Conservation (phyloP, 2,329 filamentous ascomycete species). For the Colletotrichum chrysophilum region DNA sequence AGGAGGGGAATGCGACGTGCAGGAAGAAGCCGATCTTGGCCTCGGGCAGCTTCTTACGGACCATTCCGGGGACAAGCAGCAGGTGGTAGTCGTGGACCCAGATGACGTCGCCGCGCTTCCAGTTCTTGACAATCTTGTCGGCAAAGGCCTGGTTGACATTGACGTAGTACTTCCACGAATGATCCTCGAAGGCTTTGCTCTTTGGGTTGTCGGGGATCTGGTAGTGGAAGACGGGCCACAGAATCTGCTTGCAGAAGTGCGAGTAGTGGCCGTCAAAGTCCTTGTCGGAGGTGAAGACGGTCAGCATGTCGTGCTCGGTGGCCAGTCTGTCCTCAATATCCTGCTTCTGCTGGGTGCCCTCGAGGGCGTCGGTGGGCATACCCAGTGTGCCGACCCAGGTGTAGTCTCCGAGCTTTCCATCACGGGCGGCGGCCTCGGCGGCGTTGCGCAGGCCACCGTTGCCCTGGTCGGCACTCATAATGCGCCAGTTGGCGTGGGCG, state of each 20-base stretch:
- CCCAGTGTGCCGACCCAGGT: slow-evolving; percentile 93
- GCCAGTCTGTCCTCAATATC: slow-evolving; percentile 85
- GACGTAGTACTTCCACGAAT: slow-evolving; percentile 95
- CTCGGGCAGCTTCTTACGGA: slow-evolving; percentile 88
- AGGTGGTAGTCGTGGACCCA: slow-evolving; percentile 98
- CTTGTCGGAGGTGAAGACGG: slow-evolving; percentile 86
- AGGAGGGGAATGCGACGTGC: slow-evolving; percentile 94
- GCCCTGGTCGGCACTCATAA: slow-evolving; percentile 86
- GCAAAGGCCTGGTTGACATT: slow-evolving; percentile 93
- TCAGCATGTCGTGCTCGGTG: slow-evolving; percentile 81
- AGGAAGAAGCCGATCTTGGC: slow-evolving; percentile 97
- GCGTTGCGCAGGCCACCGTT: slow-evolving; percentile 93
- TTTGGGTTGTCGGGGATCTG: slow-evolving; percentile 97
- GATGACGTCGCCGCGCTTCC: slow-evolving; percentile 90
- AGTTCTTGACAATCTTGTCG: slow-evolving; percentile 86
- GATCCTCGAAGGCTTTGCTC: slow-evolving; percentile 97
- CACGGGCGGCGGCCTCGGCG: slow-evolving; percentile 76
- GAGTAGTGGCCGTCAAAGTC: slow-evolving; percentile 95
- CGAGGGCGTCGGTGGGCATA: slow-evolving; percentile 89
- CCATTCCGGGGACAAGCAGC: slow-evolving; percentile 85
- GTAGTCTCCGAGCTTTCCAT: slow-evolving; percentile 73
- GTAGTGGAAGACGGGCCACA: slow-evolving; percentile 98
- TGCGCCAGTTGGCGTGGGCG: slow-evolving; percentile 79
- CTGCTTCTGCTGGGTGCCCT: slow-evolving; percentile 74
- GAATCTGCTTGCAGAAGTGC: slow-evolving; percentile 96